Base-by-base conservation (phyloP, 139 green algal genomes). In the Volvox africanus region DNA sequence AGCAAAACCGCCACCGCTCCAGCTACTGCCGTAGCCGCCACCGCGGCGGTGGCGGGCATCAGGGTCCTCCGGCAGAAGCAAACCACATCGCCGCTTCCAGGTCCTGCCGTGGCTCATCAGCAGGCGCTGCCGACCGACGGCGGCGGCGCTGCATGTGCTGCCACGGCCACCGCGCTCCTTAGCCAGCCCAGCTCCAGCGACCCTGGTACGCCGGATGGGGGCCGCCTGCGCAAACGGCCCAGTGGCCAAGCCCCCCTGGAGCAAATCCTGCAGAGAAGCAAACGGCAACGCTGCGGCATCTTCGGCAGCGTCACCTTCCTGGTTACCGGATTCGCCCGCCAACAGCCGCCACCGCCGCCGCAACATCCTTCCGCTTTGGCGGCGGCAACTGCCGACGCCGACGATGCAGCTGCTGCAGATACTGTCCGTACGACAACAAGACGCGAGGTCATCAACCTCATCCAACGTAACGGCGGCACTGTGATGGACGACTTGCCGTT, bases 251-350 rank as follows among this genome's bases (percentile, higher is more conserved):
- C 71, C 11, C n/a, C 44, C 30, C 55, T 83, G 50, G 86, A 83
- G 19, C 26, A 68, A 65, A 65, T 91, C 28, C 61, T 33, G 33
- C 76, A 50, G 32, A 76, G 87, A 61, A 28, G 26, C 50, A 91
- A 91, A 77, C 87, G 87, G n/a, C 76, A 86, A 77, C 76, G 76
- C 61, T 86, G 61, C 76, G 33, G 76, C 35, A 30, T 86, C 12
- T 91, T 91, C 35, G 87, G 87, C 33, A 61, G 87, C 61, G 19
- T 91, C n/a, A 79, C 76, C 17, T 91, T 91, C 69, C 16, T 91
- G 2, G 35, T 91, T 20, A 91, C 87, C 5, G 87, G 87, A 61
- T 86, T 91, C 50, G 9, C 22, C 1, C 85, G 85, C 20, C 61
- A 76, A 26, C 30, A 44, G 21, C 30, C 1, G 2, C 30, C 71